Evolutionary conservation across 2,329 filamentous ascomycete genomes (phyloP).

Genomic region (Rhexocercosporidium sp.): DNA sequence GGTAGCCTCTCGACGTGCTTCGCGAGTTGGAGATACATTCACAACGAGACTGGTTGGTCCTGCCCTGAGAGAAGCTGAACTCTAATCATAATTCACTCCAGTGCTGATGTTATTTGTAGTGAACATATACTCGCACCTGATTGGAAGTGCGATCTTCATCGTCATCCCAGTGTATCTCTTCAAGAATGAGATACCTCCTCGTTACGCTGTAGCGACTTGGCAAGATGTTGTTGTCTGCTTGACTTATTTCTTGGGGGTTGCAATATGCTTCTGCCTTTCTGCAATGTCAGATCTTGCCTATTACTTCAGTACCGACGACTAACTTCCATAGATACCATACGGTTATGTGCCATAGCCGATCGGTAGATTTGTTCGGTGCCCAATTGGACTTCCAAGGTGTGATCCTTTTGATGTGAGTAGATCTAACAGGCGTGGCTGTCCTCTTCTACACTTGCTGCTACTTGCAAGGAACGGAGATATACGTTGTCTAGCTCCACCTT

Average conservation of each 20-base stretch:
- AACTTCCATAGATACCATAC: slow-evolving; percentile 56
- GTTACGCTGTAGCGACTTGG: slow-evolving; percentile 38
- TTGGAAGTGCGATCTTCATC: slow-evolving; percentile 49
- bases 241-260: slow-evolving; percentile 51
- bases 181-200: slow-evolving; percentile 43
- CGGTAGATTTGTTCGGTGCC: slow-evolving; percentile 56
- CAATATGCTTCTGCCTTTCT: slow-evolving; percentile 53
- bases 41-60: slow-evolving; percentile 45
- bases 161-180: slow-evolving; percentile 46
- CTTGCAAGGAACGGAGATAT: too few species aligned
- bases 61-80: neutral
- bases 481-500: neutral
- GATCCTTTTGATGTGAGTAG: slow-evolving; percentile 5
- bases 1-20: slow-evolving; percentile 38
- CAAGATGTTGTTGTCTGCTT: slow-evolving; percentile 50
- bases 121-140: slow-evolving; percentile 53
- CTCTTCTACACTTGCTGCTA: neutral
- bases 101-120: slow-evolving; percentile 39
- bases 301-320: neutral
- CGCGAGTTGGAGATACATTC: slow-evolving; percentile 41
- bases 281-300: slow-evolving; percentile 44
- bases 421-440: too few species aligned
- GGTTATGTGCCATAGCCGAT: slow-evolving; percentile 58
- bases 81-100: neutral
- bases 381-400: slow-evolving; percentile 62